Base-by-base conservation (phyloP, 2,329 filamentous ascomycete species). In the Bipolaris gigantea region DNA sequence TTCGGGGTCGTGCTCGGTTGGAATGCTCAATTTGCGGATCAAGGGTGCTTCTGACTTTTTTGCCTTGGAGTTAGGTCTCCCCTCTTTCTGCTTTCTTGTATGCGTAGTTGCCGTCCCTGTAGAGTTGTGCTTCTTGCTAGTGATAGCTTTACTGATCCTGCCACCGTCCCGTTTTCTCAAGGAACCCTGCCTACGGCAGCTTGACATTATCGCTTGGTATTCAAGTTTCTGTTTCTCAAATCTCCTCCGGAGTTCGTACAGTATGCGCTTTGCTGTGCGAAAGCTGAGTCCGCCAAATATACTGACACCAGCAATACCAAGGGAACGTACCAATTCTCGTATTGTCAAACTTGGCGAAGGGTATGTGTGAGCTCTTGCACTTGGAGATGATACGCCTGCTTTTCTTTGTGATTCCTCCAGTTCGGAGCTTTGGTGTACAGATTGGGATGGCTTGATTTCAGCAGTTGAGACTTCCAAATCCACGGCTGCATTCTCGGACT, bases 261-360 rank as follows among this genome's bases (percentile, higher is more conserved):
- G 6, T 50, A 54, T 45, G 13, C 33, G 34, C 30, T 44, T 54
- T 16, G 51, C 51, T 35, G 51, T 45, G 23, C 51, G 47, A 16
- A 41, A 34, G 25, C 51, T n/a, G 30, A 54, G 51, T 13, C 40
- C 35, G 7, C 41, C 47, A 36, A 32, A 23, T 15, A n/a, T 41
- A 33, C 25, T 19, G n/a, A 40, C 21, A 30, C 35, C 40, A 18
- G 36, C 25, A n/a, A 54, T 50, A 21, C 38, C 32, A 21, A 54
- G 41, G 11, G 39, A 19, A 10, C 19, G 32, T 27, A 38, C 18
- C 8, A 53, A 15, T 38, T 49, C 44, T n/a, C 32, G 33, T 25
- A 53, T 35, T 33, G 50, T 19, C 10, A 36, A 27, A 10, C 5
- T 53, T 15, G 50, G 50, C 21, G 44, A 19, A 41, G 56, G n/a